Base-by-base conservation (phyloP, 2,329 filamentous ascomycete genomes). In the Alternaria panax region DNA sequence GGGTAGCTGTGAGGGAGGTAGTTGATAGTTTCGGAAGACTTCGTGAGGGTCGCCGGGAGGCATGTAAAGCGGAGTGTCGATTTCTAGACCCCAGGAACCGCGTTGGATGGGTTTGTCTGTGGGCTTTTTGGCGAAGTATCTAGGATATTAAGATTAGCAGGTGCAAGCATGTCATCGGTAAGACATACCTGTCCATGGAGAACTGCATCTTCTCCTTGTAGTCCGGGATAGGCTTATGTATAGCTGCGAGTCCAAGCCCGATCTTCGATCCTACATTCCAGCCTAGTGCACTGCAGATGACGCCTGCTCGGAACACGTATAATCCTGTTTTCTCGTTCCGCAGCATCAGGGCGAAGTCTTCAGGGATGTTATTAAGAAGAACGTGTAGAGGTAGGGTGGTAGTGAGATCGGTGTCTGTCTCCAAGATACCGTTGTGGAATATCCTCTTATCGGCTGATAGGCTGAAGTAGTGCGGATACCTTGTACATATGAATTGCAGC, bases 171-270 rank as follows among this genome's bases (percentile, higher is more conserved):
- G 5, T 32, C 3, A 18, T 0, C 30, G 6, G 20, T 40, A 45
- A 7, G 6, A 52, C 84, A 51, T 79, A 92, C 86, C 91, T 84
- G 70, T 96, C 92, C 90, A 96, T 93, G 40, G 90, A 93, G 64
- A 92, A 90, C 36, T 90, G 86, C 90, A 96, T 93, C 80, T 93
- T 96, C 74, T 92, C 89, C 66, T 91, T 91, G 75, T 94, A 96
- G 69, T 95, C 91, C 0, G 92, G 92, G 22, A 96, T 90, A 0
- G 85, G 83, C 1, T 79, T 79, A 72, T 96, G 92, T 60, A 96
- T 94, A 57, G 88, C 85, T 11, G 88, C 82, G 14, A 96, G 80
- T 22, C 85, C 84, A 65, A 88, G 78, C 0, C 91, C 91, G 54
- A 95, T 88, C 80, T 96, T 95, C 24, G 85, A 85, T 0, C 82